Evolutionary conservation across 495 filamentous ascomycete species (phyloP).

Genomic region (Aspergillus panamensis): DNA sequence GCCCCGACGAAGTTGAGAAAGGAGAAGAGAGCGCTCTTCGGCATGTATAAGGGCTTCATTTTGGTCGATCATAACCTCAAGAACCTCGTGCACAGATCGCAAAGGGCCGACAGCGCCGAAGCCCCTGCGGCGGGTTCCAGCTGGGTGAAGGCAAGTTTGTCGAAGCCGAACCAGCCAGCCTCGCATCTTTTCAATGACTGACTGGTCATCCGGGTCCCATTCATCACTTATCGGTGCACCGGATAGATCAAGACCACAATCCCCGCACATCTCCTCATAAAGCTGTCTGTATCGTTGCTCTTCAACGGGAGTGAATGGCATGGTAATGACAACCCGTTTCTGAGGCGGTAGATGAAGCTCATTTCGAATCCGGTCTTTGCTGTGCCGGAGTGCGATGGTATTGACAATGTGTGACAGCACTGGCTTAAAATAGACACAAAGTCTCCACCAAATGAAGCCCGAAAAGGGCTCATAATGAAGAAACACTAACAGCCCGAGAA

Average conservation of each 20-base stretch:
- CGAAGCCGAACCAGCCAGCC: slow-evolving; percentile 67
- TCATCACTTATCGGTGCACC: slow-evolving; percentile 57
- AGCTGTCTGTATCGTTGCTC: slow-evolving; percentile 78
- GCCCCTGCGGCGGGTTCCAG: slow-evolving; percentile 61
- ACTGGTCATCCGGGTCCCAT: slow-evolving; percentile 60
- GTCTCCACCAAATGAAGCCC: slow-evolving; percentile 61
- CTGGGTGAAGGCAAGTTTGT: slow-evolving; percentile 82
- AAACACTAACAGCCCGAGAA: slow-evolving; percentile 72
- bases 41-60: slow-evolving; percentile 58
- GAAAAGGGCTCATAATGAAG: slow-evolving; percentile 74
- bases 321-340: slow-evolving; percentile 78
- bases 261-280: slow-evolving; percentile 67
- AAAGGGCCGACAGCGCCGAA: slow-evolving; percentile 65
- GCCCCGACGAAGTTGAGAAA: slow-evolving; percentile 60
- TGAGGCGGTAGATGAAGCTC: slow-evolving; percentile 69
- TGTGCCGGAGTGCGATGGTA: slow-evolving; percentile 74
- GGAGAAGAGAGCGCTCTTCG: slow-evolving; percentile 63
- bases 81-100: slow-evolving; percentile 76
- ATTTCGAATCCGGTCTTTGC: slow-evolving; percentile 70
- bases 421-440: slow-evolving; percentile 55
- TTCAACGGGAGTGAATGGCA: slow-evolving; percentile 84
- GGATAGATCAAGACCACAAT: slow-evolving; percentile 58
- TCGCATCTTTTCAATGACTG: slow-evolving; percentile 62
- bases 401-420: slow-evolving; percentile 64
- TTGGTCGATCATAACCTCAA: slow-evolving; percentile 86